phyloP scores from a whole-genome alignment of 2,329 filamentous ascomycete species.

The Stachybotrys chlorohalonatus region DNA sequence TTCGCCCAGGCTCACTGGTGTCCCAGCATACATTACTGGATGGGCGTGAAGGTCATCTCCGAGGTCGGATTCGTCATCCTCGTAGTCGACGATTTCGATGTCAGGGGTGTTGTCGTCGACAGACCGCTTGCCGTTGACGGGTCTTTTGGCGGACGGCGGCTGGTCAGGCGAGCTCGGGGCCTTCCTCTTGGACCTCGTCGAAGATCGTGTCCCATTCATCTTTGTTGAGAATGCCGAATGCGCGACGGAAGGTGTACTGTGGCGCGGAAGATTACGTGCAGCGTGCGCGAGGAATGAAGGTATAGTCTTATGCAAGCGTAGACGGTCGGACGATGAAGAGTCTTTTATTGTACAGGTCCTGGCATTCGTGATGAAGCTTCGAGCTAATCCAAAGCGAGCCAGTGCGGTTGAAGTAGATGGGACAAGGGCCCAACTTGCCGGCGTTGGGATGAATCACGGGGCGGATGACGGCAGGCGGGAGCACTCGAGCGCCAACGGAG shows the following conservation, averaged over 20 bases:
- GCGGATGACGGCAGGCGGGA: too few relatives aligned
- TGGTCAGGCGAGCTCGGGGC: constrained; percentile 32
- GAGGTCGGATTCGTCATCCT: constrained; percentile 31
- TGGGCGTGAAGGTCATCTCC: constrained; percentile 27
- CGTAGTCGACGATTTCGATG: constrained; percentile 22
- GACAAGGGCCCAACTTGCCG: not conserved
- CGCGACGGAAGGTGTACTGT: not conserved
- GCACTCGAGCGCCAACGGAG: not conserved
- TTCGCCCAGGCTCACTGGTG: constrained; percentile 43
- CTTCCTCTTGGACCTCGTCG: constrained; percentile 43
- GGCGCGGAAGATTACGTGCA: not conserved
- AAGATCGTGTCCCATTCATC: constrained; percentile 35
- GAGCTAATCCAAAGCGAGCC: not conserved
- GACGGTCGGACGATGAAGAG: not conserved
- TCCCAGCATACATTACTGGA: constrained; percentile 24
- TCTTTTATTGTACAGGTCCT: not conserved
- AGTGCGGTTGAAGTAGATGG: not conserved
- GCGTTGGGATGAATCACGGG: not conserved
- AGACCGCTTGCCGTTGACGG: constrained; percentile 38
- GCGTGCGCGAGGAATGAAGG: not conserved
- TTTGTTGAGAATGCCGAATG: constrained; percentile 3
- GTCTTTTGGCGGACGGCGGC: constrained; percentile 23
- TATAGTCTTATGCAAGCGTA: not conserved
- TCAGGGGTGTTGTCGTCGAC: constrained; percentile 42
- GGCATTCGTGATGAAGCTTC: not conserved